Evolutionary conservation across 345 rosid genomes (phyloP).

Genomic region (Brassica juncea): DNA sequence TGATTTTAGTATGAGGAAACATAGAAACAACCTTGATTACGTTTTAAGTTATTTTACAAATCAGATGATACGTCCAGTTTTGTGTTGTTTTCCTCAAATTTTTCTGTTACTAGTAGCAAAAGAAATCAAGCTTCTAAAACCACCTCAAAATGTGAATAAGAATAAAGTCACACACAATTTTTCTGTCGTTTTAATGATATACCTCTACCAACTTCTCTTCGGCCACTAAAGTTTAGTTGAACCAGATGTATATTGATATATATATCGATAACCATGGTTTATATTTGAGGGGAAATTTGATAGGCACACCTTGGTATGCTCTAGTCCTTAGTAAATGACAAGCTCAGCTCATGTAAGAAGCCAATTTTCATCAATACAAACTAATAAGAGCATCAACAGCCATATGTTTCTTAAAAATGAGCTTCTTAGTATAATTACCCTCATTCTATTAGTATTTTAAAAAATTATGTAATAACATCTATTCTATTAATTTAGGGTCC

Average conservation of each 20-base stretch:
- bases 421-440: too few species aligned
- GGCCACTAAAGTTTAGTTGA: background rate
- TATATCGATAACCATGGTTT: background rate
- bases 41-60: background rate
- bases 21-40: background rate
- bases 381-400: too few species aligned
- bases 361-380: background rate
- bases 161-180: background rate
- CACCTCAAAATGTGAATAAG: background rate
- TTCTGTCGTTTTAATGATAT: background rate
- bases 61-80: background rate
- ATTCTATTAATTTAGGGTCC: too few species aligned
- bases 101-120: background rate
- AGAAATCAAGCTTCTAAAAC: background rate
- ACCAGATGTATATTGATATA: background rate
- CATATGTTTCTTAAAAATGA: too few species aligned
- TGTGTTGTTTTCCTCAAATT: background rate
- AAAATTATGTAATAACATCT: too few species aligned
- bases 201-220: background rate
- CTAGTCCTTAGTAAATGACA: background rate
- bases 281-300: background rate
- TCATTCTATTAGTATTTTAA: too few species aligned
- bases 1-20: background rate
- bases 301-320: background rate
- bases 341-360: background rate